Evolutionary conservation across 2,329 filamentous ascomycete genomes (phyloP), one percentile per base, ranked within the genome.

Genomic region (Trichoderma sp.): DNA sequence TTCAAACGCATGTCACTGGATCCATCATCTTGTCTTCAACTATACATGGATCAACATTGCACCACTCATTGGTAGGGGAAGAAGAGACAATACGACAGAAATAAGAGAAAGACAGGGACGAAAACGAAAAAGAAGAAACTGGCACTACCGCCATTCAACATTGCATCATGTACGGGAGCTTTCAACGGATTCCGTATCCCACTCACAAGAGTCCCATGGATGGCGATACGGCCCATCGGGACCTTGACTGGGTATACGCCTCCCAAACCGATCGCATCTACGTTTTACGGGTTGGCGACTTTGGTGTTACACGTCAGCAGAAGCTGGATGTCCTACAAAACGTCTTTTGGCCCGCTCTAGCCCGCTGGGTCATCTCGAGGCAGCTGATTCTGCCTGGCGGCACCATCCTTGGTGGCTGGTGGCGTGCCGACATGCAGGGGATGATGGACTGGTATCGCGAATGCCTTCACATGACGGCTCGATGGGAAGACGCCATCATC

Each of bases 391-490:
- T 75, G 20, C 73, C 74, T 36, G 73, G 73, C 59, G 74, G 74
- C 66, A 73, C 72, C 20, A 68, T 76, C 36, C 68, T 74, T n/a
- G 74, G 75, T 67, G 74, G 74, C 61, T 78, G 76, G 76, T 73
- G 69, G 67, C 73, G 75, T 50, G 72, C 73, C 53, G 75, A 77
- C 72, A 76, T 78, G 71, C 73, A 72, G 20, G 76, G 76, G 53
- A 77, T 77, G 76, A 73, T 79, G 53, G 66, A 72, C 70, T 79
- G 76, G 77, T 79, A 78, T 73, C 77, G 78, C 68, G 73, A 75
- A 50, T 76, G 75, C 66, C 64, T 76, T 62, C 64, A 73, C 39
- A 67, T 76, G 72, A 75, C 58, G 15, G 58, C 73, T 9, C 73
- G 71, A 28, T 72, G 68, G 26, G 61, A 74, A 6, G 72, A 75